Evolutionary conservation across 768 basidiomycete species (phyloP).

Genomic region (Phylloporus sp.): DNA sequence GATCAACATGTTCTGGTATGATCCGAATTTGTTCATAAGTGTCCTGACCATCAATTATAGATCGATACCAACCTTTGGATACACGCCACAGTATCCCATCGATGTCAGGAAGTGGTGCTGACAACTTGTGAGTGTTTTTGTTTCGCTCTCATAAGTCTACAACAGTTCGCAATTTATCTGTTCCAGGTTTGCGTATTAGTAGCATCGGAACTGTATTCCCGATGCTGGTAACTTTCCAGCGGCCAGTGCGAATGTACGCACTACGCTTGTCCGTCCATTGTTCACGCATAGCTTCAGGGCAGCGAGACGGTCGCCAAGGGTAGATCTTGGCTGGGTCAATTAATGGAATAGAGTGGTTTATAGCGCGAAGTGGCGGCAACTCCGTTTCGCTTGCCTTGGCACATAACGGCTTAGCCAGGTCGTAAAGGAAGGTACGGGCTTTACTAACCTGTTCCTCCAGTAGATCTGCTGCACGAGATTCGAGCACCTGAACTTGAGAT

Average conservation of each 20-base stretch:
- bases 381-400: too few relatives aligned
- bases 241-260: neutral
- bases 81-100: constrained; percentile 10
- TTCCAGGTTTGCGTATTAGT: neutral
- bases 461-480: neutral
- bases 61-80: neutral
- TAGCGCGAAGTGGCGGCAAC: neutral
- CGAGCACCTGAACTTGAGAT: neutral
- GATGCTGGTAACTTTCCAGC: neutral
- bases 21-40: constrained; percentile 22
- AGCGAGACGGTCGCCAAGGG: neutral
- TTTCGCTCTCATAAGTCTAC: constrained; percentile 11
- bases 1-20: constrained; percentile 1
- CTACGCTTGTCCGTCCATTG: constrained; percentile 1
- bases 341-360: neutral
- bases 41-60: constrained; percentile 12
- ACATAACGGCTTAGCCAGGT: neutral
- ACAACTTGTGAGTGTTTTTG: constrained; percentile 16
- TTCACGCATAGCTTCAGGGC: neutral
- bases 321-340: neutral
- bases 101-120: constrained; percentile 13
- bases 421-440: constrained; percentile 5
- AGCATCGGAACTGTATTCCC: constrained; percentile 3
- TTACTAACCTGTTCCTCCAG: neutral
- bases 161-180: neutral